phyloP scores from a whole-genome alignment of 225 moss, liverwort and hornwort genomes.

The Ulota crispa region DNA sequence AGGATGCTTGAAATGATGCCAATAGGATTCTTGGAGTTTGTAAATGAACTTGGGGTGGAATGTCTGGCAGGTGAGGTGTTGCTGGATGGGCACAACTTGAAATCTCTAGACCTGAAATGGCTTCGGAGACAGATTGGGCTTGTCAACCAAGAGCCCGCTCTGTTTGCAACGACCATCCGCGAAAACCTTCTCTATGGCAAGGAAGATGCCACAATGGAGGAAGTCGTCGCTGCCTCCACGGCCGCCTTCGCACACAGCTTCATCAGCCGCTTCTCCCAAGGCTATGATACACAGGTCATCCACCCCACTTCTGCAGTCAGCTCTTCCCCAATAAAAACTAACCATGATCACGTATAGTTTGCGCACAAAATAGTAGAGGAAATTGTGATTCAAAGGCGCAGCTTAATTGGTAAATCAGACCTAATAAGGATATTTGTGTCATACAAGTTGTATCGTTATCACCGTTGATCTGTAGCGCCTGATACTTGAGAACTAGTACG shows the following conservation, averaged over 20 bases:
- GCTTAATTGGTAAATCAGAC: background rate
- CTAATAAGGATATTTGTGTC: background rate
- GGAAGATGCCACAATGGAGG: conserved; percentile 43
- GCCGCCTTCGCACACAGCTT: conserved; percentile 55
- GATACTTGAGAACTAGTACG: background rate
- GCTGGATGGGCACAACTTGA: conserved; percentile 50
- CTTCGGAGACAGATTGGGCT: conserved; percentile 56
- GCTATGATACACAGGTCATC: conserved; percentile 56
- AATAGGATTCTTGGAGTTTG: background rate
- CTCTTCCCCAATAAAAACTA: background rate
- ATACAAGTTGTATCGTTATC: background rate
- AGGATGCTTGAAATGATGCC: background rate
- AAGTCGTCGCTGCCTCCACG: conserved; percentile 52
- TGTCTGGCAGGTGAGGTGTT: conserved; percentile 48
- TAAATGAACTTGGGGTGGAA: background rate
- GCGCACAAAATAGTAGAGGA: background rate
- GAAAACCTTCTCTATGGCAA: conserved; percentile 61
- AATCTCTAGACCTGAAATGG: conserved; percentile 46
- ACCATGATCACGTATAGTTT: background rate
- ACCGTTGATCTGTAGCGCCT: background rate
- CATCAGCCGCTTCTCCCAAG: conserved; percentile 50
- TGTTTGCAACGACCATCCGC: conserved; percentile 51
- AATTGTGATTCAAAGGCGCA: background rate
- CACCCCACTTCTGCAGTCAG: background rate
- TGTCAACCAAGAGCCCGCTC: conserved; percentile 61